These are phyloP conservation scores for Pythium grandisporangium DNA, from an alignment of 352 stramenopile species.

Conservation along the genomic window DNA sequence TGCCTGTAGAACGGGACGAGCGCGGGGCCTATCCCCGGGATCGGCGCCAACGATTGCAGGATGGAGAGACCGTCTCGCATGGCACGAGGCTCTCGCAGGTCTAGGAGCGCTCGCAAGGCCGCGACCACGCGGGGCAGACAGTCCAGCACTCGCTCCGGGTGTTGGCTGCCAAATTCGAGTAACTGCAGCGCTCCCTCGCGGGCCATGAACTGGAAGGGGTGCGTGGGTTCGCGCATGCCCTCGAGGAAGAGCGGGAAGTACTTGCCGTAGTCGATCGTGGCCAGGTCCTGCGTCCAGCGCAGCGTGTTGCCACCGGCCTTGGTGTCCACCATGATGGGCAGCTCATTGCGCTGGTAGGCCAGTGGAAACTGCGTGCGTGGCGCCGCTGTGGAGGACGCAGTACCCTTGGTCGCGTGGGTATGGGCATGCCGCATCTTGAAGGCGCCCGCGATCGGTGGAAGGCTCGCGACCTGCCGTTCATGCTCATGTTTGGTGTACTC, in stretches of 20 bases:
- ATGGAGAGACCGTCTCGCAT: constrained; percentile 45
- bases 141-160: constrained; percentile 53
- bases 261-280: constrained; percentile 71
- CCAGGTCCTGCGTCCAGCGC: constrained; percentile 46
- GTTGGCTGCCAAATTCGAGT: constrained; percentile 47
- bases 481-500: constrained; percentile 33
- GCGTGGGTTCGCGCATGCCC: constrained; percentile 69
- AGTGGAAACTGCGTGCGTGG: constrained; percentile 38
- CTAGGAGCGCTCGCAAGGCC: constrained; percentile 61
- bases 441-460: constrained; percentile 41
- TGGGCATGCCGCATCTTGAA: constrained; percentile 37
- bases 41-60: constrained; percentile 48
- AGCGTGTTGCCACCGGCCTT: constrained; percentile 38
- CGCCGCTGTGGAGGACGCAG: too few relatives aligned
- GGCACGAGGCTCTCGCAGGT: constrained; percentile 42
- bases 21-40: constrained; percentile 56
- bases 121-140: constrained; percentile 57
- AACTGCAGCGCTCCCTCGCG: constrained; percentile 78
- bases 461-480: constrained; percentile 12
- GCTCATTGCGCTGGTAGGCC: constrained; percentile 48
- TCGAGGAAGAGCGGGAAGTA: constrained; percentile 90
- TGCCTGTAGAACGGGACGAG: constrained; percentile 91
- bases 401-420: too few relatives aligned
- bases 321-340: constrained; percentile 61
- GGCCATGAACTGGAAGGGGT: constrained; percentile 75